phyloP scores from a whole-genome alignment of 1,139 yeast genomes.

The Pneumocystis murina region DNA sequence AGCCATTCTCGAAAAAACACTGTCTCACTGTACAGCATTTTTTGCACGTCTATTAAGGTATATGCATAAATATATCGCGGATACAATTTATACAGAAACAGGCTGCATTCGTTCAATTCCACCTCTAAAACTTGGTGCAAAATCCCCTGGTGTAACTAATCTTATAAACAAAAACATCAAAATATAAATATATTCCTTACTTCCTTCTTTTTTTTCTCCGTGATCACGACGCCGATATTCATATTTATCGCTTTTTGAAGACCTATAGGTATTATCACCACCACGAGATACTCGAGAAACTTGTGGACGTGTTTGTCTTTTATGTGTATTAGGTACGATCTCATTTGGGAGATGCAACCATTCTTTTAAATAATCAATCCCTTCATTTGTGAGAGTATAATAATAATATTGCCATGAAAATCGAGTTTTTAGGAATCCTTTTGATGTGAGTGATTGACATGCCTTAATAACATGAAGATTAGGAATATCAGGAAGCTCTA shows the following conservation, averaged over 20 bases:
- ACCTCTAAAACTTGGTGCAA: conserved; percentile 12
- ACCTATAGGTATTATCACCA: conserved; percentile 5
- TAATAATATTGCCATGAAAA: conserved; percentile 99
- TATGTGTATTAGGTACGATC: conserved; percentile 96
- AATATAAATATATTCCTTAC: neutral
- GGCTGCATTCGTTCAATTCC: conserved; percentile 11
- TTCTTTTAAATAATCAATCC: conserved; percentile 95
- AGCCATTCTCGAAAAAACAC: too few relatives aligned
- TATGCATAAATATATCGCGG: too few relatives aligned
- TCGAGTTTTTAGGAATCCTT: conserved; percentile 98
- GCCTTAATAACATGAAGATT: conserved; percentile 98
- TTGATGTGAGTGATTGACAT: conserved; percentile 95
- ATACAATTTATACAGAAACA: neutral
- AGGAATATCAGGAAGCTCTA: conserved; percentile 32
- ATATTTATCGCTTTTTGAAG: conserved; percentile 5
- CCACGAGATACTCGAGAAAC: conserved; percentile 10
- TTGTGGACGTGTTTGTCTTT: conserved; percentile 50
- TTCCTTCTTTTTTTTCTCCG: conserved; percentile 11
- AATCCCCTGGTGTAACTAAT: conserved; percentile 12
- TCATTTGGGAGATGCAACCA: conserved; percentile 98
- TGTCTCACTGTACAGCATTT: too few relatives aligned
- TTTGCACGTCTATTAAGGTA: too few relatives aligned
- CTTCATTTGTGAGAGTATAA: conserved; percentile 99
- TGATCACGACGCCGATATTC: conserved; percentile 12
- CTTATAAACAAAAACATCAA: neutral